Evolutionary conservation across 2,329 filamentous ascomycete genomes (phyloP).

Genomic region (Monilinia fructicola): DNA sequence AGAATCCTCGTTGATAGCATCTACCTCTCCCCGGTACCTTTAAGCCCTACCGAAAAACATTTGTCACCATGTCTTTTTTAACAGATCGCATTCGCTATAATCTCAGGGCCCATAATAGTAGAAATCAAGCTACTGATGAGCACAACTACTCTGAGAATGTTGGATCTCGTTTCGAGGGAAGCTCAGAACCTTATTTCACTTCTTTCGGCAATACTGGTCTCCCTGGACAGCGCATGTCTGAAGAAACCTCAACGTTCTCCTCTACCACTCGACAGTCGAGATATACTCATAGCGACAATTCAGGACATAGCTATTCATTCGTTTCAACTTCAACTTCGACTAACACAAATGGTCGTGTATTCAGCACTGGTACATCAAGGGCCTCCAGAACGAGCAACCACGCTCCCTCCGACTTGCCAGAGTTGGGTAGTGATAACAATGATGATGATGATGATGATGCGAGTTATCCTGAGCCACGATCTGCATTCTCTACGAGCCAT

Average conservation of each 20-base stretch:
- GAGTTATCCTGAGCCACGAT: not conserved
- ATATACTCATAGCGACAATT: not conserved
- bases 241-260: not conserved
- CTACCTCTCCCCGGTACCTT: not conserved
- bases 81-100: not conserved
- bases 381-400: not conserved
- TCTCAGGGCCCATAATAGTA: not conserved
- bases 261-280: not conserved
- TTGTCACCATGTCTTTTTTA: not conserved
- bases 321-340: not conserved
- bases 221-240: not conserved
- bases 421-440: too few species aligned
- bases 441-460: not conserved
- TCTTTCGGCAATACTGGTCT: not conserved
- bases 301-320: not conserved
- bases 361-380: not conserved
- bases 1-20: too few species aligned
- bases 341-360: not conserved
- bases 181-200: rapidly evolving
- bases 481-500: not conserved
- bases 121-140: not conserved
- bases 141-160: not conserved
- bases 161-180: not conserved
- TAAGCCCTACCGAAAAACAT: not conserved
- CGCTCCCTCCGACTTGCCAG: too few species aligned